Percentiles rank a stretch among this genome's conserved stretches.
Evolutionary conservation across 2,329 filamentous ascomycete genomes (phyloP).

Genomic region (Coleophoma crateriformis): DNA sequence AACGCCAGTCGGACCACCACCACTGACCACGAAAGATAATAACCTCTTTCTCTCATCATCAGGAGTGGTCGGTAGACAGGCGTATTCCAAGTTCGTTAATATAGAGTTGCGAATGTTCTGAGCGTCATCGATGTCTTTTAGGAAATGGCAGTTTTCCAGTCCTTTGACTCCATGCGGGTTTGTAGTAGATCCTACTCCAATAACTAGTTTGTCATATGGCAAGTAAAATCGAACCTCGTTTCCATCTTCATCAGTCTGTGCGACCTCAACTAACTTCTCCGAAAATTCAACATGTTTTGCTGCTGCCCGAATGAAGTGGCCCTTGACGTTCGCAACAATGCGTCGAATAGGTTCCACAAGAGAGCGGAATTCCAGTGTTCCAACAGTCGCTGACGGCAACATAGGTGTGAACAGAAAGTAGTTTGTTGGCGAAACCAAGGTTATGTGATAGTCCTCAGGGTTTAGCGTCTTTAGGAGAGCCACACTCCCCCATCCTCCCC

Average conservation of each 20-base stretch:
- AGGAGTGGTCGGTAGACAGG: constrained; percentile 85
- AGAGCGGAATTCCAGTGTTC: constrained; percentile 85
- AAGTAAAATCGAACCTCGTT: constrained; percentile 82
- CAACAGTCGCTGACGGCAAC: constrained; percentile 94
- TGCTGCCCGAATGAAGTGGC: constrained; percentile 83
- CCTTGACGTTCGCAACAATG: constrained; percentile 70
- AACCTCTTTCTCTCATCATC: constrained; percentile 84
- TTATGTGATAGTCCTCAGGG: constrained; percentile 91
- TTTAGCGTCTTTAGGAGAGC: constrained; percentile 86
- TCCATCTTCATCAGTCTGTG: constrained; percentile 65
- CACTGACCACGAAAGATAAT: constrained; percentile 92
- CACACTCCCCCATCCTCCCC: constrained; percentile 92
- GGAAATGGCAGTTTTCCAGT: constrained; percentile 86
- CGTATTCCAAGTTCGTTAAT: constrained; percentile 81
- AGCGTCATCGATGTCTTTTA: constrained; percentile 93
- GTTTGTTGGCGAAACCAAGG: constrained; percentile 88
- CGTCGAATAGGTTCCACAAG: constrained; percentile 88
- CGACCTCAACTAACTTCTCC: constrained; percentile 82
- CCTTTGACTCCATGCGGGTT: constrained; percentile 96
- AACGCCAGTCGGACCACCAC: constrained; percentile 92
- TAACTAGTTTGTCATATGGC: constrained; percentile 92
- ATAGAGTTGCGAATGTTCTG: constrained; percentile 83
- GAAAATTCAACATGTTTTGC: constrained; percentile 91
- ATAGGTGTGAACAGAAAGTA: constrained; percentile 99
- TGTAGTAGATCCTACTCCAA: constrained; percentile 86